Evolutionary conservation across 371 early-diverging fungal species (phyloP).

Genomic region (Actinomucor elegans): DNA sequence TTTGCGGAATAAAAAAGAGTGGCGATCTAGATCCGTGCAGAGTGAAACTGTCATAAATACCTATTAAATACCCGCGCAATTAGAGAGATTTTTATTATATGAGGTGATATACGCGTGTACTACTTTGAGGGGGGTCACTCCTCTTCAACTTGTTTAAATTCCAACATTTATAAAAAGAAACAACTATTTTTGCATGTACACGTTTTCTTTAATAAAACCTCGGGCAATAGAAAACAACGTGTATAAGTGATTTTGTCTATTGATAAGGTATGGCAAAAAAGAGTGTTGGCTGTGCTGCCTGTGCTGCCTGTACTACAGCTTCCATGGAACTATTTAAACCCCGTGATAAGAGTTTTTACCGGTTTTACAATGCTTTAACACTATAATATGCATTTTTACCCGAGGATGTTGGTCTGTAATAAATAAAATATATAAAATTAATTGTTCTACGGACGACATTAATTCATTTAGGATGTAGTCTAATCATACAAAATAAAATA

Average conservation of each 20-base stretch:
- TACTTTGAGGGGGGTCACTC: no score
- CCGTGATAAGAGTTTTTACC: constrained; percentile 5
- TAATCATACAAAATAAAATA: neutral
- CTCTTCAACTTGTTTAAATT: neutral
- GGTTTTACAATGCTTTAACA: neutral
- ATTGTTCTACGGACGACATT: neutral
- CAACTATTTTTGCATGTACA: no score
- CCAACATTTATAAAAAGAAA: no score
- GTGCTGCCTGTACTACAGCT: neutral
- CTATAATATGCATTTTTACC: neutral
- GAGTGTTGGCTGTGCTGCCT: neutral
- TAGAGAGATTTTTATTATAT: no score
- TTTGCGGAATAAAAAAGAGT: no score
- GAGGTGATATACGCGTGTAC: no score
- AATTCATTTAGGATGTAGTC: neutral
- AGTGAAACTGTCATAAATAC: no score
- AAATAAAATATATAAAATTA: neutral
- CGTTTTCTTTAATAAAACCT: no score
- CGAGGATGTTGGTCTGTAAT: neutral
- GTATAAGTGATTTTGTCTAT: no score
- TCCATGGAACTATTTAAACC: constrained; percentile 7
- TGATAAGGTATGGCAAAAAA: neutral
- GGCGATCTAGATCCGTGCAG: no score
- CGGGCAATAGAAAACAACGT: no score
- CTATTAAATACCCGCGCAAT: no score